phyloP scores from a whole-genome alignment of 1,139 yeast species.

The Pichia sp. region DNA sequence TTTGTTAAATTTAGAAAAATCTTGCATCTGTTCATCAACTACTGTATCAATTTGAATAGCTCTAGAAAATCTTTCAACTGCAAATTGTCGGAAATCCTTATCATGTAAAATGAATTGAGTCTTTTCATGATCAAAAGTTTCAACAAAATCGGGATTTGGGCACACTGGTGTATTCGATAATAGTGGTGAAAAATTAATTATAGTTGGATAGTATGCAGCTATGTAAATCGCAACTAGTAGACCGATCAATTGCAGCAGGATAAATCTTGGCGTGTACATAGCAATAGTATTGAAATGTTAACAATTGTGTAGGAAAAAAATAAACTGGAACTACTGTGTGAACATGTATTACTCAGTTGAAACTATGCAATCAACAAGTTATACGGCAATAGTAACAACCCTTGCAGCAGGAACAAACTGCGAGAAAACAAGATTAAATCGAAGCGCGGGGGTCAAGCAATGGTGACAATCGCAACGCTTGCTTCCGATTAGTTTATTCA shows the following conservation, averaged over 20 bases:
- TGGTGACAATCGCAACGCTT: no score
- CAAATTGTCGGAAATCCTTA: constrained; percentile 32
- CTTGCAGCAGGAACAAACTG: no score
- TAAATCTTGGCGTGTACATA: not conserved
- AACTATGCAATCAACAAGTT: no score
- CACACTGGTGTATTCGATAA: constrained; percentile 1
- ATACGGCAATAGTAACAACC: no score
- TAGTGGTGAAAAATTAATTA: constrained; percentile 7
- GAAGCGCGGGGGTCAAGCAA: no score
- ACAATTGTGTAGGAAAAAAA: no score
- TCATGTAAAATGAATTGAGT: constrained; percentile 30
- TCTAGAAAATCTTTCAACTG: constrained; percentile 42
- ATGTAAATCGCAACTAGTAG: constrained; percentile 1
- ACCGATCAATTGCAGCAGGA: not conserved
- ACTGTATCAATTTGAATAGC: constrained; percentile 62
- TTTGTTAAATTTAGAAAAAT: constrained; percentile 34
- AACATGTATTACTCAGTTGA: no score
- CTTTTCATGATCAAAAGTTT: constrained; percentile 12
- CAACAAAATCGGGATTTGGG: constrained; percentile 9
- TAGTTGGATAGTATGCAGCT: constrained; percentile 6
- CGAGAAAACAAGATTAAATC: no score
- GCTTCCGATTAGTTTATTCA: no score
- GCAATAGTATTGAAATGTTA: no score
- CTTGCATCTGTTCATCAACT: constrained; percentile 27
- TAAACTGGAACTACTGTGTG: no score